Percentiles rank a stretch among this genome's conserved stretches.
These are phyloP conservation scores for Emergomyces orientalis DNA, from an alignment of 2,329 filamentous ascomycete genomes.

Conservation along the genomic window DNA sequence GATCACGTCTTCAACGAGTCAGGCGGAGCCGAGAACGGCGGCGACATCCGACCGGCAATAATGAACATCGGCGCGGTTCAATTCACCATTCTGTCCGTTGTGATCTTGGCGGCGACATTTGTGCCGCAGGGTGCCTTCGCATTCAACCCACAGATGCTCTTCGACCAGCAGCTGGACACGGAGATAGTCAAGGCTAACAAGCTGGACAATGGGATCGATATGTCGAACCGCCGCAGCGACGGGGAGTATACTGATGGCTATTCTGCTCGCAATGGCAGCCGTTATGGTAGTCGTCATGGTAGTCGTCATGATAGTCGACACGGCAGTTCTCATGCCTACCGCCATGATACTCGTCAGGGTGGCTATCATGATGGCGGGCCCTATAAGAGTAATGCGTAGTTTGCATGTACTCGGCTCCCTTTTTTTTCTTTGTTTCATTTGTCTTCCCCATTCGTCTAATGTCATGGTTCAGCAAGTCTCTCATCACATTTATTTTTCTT, in stretches of 20 bases:
- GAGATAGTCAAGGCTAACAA: conserved; percentile 10
- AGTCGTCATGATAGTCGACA: no score
- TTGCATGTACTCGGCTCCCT: neutral
- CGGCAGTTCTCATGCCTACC: neutral
- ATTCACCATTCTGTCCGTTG: conserved; percentile 36
- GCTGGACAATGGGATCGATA: conserved; percentile 3
- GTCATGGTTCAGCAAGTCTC: neutral
- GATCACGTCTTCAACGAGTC: conserved; percentile 33
- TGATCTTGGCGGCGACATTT: conserved; percentile 39
- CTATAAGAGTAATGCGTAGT: neutral
- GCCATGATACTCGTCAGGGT: neutral
- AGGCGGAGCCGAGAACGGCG: conserved; percentile 20
- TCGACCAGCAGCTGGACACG: conserved; percentile 15
- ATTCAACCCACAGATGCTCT: conserved; percentile 31
- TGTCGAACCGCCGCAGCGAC: neutral
- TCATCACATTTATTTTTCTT: neutral
- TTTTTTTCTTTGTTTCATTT: neutral
- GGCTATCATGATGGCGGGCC: neutral
- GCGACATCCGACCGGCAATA: conserved; percentile 35
- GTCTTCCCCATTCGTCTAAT: neutral
- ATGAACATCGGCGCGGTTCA: conserved; percentile 41
- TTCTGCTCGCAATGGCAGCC: neutral
- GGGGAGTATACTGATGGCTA: neutral
- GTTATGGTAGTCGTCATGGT: neutral
- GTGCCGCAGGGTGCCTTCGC: conserved; percentile 38